Evolutionary conservation across 163 green algal genomes (phyloP).

Genomic region (Chloromonas sp.): DNA sequence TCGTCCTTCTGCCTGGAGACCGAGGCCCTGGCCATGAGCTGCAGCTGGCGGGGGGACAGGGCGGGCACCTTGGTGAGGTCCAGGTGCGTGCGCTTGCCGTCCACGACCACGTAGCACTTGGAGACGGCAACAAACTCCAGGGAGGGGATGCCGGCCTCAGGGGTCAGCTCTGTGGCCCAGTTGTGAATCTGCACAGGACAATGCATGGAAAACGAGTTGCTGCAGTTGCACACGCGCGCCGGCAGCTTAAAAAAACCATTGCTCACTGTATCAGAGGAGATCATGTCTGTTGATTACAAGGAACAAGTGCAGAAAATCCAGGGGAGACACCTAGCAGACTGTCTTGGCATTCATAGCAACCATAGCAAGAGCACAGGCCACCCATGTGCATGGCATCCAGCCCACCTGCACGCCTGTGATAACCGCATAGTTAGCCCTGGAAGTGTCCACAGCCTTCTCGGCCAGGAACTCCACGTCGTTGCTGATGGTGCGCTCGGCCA

Average conservation of each 20-base stretch:
- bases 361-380: not conserved
- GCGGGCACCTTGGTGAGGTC: conserved; percentile 28
- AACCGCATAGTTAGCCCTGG: conserved; percentile 81
- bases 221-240: not conserved
- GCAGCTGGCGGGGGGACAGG: conserved; percentile 25
- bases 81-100: conserved; percentile 26
- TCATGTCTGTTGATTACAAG: not conserved
- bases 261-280: too few species aligned
- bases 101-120: conserved; percentile 23
- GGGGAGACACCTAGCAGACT: not conserved
- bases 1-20: conserved; percentile 13
- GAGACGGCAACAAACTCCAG: conserved; percentile 71
- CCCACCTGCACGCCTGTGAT: conserved; percentile 71
- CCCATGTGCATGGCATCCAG: not conserved
- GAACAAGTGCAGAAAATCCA: not conserved
- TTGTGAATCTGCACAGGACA: conserved; percentile 59
- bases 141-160: conserved; percentile 46
- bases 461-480: conserved; percentile 81
- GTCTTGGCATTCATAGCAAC: not conserved
- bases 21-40: conserved; percentile 22
- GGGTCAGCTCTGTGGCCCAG: conserved; percentile 45
- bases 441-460: conserved; percentile 64
- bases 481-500: conserved; percentile 69
- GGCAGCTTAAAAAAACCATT: not conserved
- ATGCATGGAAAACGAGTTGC: not conserved